Conservation (phyloP, 345 rosid genomes). For the Acer negundo region DNA sequence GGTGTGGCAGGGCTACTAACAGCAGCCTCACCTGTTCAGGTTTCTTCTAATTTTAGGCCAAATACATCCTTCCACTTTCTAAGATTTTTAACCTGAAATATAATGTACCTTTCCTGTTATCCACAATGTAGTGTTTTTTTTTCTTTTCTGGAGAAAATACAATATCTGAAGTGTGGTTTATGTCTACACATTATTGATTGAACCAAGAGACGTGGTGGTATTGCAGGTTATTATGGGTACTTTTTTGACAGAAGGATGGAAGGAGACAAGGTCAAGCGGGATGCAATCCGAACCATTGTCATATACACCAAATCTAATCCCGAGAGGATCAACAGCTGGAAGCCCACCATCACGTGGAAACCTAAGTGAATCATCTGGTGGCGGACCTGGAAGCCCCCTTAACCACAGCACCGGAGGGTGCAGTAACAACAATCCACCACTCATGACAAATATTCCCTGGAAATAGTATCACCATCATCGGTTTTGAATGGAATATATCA, state of each 20-base stretch:
- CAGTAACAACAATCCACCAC: conserved; percentile 39
- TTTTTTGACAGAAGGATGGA: conserved; percentile 43
- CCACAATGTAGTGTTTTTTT: neutral
- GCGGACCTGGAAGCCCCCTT: conserved; percentile 52
- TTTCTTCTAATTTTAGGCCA: neutral
- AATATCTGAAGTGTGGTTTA: neutral
- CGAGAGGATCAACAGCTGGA: conserved; percentile 33
- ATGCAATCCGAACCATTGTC: conserved; percentile 37
- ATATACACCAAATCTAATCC: conserved; percentile 22
- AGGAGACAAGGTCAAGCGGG: conserved; percentile 35
- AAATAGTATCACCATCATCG: conserved; percentile 19
- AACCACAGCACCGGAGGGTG: conserved; percentile 48
- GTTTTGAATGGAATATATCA: neutral
- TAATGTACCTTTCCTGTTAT: neutral
- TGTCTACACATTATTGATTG: neutral
- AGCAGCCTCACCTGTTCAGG: conserved; percentile 54
- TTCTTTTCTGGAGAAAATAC: neutral
- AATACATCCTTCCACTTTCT: neutral
- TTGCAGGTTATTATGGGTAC: conserved; percentile 55
- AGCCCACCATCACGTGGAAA: conserved; percentile 58
- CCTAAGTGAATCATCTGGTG: conserved; percentile 60
- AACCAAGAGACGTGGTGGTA: neutral
- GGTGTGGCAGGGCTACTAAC: conserved; percentile 48
- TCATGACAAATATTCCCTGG: conserved; percentile 41
- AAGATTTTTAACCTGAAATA: no score